Percentiles rank a stretch among this genome's conserved stretches.
Evolutionary conservation across 2,329 filamentous ascomycete species (phyloP).

Genomic region (Penicillium sumatraense): DNA sequence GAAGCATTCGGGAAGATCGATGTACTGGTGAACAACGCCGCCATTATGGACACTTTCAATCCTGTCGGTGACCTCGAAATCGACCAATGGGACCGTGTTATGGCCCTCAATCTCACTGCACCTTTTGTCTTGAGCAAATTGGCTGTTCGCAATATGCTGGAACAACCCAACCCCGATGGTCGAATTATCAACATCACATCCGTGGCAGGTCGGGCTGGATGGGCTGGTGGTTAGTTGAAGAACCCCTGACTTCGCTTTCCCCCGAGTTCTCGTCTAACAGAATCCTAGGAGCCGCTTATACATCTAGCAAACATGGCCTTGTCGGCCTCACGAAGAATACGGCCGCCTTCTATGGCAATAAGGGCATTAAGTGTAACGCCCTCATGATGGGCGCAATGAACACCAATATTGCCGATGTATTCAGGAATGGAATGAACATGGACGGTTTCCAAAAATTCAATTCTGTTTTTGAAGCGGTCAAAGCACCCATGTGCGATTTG

Average conservation of each 20-base stretch:
- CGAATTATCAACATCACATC: constrained; percentile 60
- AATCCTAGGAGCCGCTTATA: constrained; percentile 54
- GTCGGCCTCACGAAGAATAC: constrained; percentile 63
- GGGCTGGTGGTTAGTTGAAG: constrained; percentile 40
- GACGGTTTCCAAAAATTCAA: constrained; percentile 28
- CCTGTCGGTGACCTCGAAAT: constrained; percentile 54
- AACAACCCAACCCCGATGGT: constrained; percentile 42
- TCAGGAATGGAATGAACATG: constrained; percentile 35
- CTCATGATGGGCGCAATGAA: constrained; percentile 60
- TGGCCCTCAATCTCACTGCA: constrained; percentile 62
- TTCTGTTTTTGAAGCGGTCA: constrained; percentile 17
- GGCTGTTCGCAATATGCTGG: constrained; percentile 55
- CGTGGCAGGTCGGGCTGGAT: constrained; percentile 51
- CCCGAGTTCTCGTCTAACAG: neutral
- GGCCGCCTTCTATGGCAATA: constrained; percentile 58
- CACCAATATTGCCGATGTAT: constrained; percentile 58
- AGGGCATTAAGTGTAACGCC: constrained; percentile 58
- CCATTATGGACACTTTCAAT: constrained; percentile 61
- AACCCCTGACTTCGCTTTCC: neutral
- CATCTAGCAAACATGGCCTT: constrained; percentile 59
- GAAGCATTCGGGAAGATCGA: constrained; percentile 54
- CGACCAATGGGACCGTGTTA: constrained; percentile 57
- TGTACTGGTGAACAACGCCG: constrained; percentile 64
- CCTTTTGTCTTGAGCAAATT: constrained; percentile 58
- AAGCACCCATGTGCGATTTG: constrained; percentile 25